These are phyloP conservation scores for Linnemannia exigua DNA, from an alignment of 192 early-diverging fungal species.

Conservation along the genomic window DNA sequence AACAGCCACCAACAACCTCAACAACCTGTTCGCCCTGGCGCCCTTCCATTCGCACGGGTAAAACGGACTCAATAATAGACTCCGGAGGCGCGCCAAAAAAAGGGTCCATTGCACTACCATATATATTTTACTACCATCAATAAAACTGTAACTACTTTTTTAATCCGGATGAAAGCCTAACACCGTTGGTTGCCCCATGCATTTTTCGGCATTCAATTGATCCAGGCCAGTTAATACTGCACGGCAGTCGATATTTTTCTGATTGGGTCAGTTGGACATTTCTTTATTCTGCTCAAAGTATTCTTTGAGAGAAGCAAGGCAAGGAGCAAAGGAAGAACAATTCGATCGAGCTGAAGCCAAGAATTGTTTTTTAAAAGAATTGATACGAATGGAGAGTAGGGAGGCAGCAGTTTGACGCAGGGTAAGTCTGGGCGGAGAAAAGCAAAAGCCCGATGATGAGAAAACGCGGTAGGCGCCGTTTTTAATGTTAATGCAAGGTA, in stretches of 20 bases:
- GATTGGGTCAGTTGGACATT: conserved; percentile 3
- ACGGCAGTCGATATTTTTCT: no score
- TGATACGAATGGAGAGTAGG: not conserved
- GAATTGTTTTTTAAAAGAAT: not conserved
- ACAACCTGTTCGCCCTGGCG: not conserved
- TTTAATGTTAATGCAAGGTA: not conserved
- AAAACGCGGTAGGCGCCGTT: not conserved
- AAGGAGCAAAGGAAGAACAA: not conserved
- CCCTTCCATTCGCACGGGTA: not conserved
- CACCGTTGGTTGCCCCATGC: not conserved
- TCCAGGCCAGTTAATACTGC: not conserved
- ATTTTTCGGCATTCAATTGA: not conserved
- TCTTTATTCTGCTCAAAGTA: not conserved
- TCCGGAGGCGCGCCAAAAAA: not conserved
- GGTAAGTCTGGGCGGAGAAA: not conserved
- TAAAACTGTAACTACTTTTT: not conserved
- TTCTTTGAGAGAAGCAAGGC: not conserved
- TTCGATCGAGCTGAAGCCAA: not conserved
- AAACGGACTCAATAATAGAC: not conserved
- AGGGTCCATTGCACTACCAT: not conserved
- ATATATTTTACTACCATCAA: not conserved
- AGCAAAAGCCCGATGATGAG: not conserved
- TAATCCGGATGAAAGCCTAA: no score
- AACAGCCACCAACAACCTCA: not conserved
- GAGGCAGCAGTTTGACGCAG: no score